Evolutionary conservation across 371 early-diverging fungal genomes (phyloP).

Genomic region (Mortierella sp.): DNA sequence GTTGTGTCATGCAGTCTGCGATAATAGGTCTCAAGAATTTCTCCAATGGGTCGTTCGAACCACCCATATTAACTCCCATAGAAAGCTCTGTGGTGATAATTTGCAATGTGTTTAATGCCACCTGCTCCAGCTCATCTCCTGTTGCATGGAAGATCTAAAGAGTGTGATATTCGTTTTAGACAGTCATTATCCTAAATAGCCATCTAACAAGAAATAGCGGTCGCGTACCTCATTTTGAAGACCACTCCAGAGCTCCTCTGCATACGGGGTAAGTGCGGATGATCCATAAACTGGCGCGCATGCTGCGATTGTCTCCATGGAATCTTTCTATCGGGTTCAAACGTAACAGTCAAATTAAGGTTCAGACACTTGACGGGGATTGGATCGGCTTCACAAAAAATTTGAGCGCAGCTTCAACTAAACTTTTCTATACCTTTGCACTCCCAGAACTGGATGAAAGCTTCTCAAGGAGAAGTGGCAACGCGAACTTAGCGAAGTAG

Average conservation of each 20-base stretch:
- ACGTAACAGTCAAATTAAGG: conserved; percentile 16
- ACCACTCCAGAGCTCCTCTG: conserved; percentile 75
- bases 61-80: conserved; percentile 59
- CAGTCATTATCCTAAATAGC: neutral
- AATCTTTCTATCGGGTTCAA: conserved; percentile 75
- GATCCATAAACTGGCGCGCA: conserved; percentile 85
- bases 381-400: conserved; percentile 19
- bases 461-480: conserved; percentile 92
- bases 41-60: conserved; percentile 69
- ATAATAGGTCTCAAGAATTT: conserved; percentile 72
- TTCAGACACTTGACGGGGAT: conserved; percentile 14
- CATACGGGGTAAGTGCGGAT: conserved; percentile 67
- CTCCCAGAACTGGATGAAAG: conserved; percentile 85
- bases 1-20: conserved; percentile 73
- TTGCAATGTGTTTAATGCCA: conserved; percentile 69
- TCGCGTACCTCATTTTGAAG: conserved; percentile 75
- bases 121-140: conserved; percentile 74
- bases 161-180: neutral
- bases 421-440: conserved; percentile 77
- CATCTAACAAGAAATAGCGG: neutral
- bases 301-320: conserved; percentile 85
- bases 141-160: conserved; percentile 73
- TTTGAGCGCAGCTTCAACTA: neutral
- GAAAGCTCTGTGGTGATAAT: conserved; percentile 70
- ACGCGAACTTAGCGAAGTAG: conserved; percentile 81